Base-by-base conservation (phyloP, 371 early-diverging fungal genomes). In the Mortierella sp. region DNA sequence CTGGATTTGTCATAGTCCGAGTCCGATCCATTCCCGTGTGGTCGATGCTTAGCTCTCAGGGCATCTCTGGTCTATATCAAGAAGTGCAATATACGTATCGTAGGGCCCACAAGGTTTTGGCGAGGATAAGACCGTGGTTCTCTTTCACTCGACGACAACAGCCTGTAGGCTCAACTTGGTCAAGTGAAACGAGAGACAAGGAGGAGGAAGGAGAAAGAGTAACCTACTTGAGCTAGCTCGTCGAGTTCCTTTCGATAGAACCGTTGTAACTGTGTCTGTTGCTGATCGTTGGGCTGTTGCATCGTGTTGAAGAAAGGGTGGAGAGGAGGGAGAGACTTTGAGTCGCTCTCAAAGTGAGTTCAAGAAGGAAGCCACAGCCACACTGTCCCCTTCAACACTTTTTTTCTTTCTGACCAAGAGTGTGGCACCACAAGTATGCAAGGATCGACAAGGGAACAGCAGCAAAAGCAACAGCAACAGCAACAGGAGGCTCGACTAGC, bases 181-280 rank as follows among this genome's bases (percentile, higher is more conserved):
- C 34, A 10, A 34, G 34, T 34, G 19, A 28, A 47, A n/a, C 34
- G 7, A 34, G 34, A 34, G 34, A 34, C 10, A 34, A 34, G 13
- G 18, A 7, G 39, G 23, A n/a, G n/a, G 19, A n/a, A n/a, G 50
- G 14, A 52, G 19, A 28, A 14, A 62, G 21, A 19, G 14, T 18
- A 45, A 61, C 74, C 48, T 73, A 73, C 74, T 46, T 68, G 64
- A 27, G 68, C 74, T 43, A 73, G 41, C 30, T 73, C 63, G 16
- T 73, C 52, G 8, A 73, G 65, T 34, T 73, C 74, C 28, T 73
- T 50, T 10, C 65, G 74, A 26, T 73, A 73, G 57, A 73, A 73
- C 7, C 74, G 59, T 34, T 68, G 60, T 26, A 64, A 23, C 41
- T 67, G 69, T 27, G 46, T 48, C 9, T 64, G 62, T 28, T 62